These are phyloP conservation scores for Agaricus subrufescens DNA, from an alignment of 768 basidiomycete genomes.

Conservation along the genomic window DNA sequence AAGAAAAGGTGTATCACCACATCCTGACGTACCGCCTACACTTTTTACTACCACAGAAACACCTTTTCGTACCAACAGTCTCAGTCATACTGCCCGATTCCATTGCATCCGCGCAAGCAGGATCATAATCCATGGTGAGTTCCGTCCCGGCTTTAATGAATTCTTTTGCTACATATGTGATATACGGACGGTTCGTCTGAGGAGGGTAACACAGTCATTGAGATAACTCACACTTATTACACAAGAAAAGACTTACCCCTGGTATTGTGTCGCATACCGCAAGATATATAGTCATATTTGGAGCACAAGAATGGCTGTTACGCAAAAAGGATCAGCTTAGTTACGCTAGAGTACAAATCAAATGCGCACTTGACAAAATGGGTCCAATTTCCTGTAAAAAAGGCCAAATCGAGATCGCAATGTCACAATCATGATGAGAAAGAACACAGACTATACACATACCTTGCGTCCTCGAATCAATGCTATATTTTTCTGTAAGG, in stretches of 20 bases:
- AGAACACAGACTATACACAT: conserved; percentile 12
- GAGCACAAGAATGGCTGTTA: conserved; percentile 63
- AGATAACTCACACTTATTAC: background rate
- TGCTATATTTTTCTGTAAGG: conserved; percentile 38
- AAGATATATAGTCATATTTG: conserved; percentile 52
- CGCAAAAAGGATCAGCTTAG: background rate
- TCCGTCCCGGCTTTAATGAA: conserved; percentile 49
- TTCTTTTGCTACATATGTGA: conserved; percentile 49
- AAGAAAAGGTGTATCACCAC: background rate
- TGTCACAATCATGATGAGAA: background rate
- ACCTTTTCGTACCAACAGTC: conserved; percentile 12
- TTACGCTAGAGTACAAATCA: background rate
- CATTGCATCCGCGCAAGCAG: conserved; percentile 24
- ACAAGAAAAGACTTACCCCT: conserved; percentile 30
- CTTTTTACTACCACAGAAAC: conserved; percentile 7
- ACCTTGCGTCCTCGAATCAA: conserved; percentile 53
- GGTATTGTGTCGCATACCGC: conserved; percentile 62
- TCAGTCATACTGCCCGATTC: background rate
- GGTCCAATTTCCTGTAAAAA: conserved; percentile 63
- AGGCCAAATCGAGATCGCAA: background rate
- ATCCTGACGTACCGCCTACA: conserved; percentile 8
- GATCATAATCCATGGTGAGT: conserved; percentile 64
- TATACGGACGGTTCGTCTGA: conserved; percentile 57
- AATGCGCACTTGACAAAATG: conserved; percentile 63
- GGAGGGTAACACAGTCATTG: too few relatives aligned